Evolutionary conservation across 768 basidiomycete species (phyloP).

Genomic region (Austroboletus eburneus): DNA sequence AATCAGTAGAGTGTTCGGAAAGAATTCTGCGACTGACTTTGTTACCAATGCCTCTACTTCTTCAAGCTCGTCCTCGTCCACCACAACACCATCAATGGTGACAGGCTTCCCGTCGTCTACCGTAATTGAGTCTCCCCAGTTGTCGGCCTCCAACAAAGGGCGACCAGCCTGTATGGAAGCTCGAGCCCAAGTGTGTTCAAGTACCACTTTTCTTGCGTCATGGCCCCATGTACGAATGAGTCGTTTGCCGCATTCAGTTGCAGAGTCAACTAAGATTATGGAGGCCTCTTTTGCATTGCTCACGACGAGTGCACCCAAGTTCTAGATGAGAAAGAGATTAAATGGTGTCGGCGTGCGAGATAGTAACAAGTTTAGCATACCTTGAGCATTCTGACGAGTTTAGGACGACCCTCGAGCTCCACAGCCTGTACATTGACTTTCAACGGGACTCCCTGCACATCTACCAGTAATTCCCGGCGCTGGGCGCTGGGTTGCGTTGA

Average conservation of each 20-base stretch:
- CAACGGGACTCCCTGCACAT: constrained; percentile 39
- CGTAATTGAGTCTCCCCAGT: constrained; percentile 46
- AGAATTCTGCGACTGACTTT: constrained; percentile 40
- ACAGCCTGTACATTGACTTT: constrained; percentile 56
- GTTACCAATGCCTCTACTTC: constrained; percentile 35
- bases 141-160: constrained; percentile 44
- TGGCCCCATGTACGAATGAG: constrained; percentile 58
- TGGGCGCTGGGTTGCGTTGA: constrained; percentile 13
- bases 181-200: constrained; percentile 52
- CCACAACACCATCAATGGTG: constrained; percentile 29
- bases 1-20: constrained; percentile 14
- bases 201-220: constrained; percentile 45
- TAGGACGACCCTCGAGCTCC: constrained; percentile 46
- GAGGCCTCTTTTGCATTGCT: constrained; percentile 48
- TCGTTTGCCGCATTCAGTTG: constrained; percentile 46
- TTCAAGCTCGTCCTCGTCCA: constrained; percentile 36
- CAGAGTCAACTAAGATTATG: constrained; percentile 57
- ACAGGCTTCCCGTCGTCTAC: constrained; percentile 32
- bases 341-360: constrained; percentile 1
- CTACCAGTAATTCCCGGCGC: constrained; percentile 33
- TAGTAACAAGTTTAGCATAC: constrained; percentile 28
- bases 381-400: constrained; percentile 47
- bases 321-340: constrained; percentile 38
- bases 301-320: constrained; percentile 50
- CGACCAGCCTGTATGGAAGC: constrained; percentile 41